Evolutionary conservation across 1,284 basidiomycete genomes (phyloP), one percentile per base, ranked within the genome.

Genomic region (Leccinum variabile): DNA sequence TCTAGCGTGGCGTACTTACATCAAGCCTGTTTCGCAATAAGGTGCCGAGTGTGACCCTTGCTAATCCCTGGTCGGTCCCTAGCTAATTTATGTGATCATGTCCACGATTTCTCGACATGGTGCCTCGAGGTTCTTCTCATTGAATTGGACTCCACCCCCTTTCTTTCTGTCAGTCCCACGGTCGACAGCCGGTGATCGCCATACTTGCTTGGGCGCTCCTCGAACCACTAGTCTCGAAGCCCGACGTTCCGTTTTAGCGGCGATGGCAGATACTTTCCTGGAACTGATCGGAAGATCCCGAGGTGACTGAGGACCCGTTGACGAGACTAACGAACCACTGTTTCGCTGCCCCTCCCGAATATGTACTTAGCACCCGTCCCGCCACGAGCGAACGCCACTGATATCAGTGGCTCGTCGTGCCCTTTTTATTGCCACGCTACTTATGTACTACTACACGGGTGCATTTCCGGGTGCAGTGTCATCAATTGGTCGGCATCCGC

Each of bases 101-200:
- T 46, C 18, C 18, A 18, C 9, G 41, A 46, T 46, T 46, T 46
- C 16, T 37, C 61, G 46, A 39, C 41, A 44, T 44, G n/a, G 41
- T 44, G n/a, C 41, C 41, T 44, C n/a, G 41, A 44, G 25, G 53
- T 30, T 61, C 14, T 25, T 28, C 30, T 35, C 28, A 14, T 67
- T 6, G 14, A 14, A 30, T 53, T 37, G 35, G 13, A 37, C 11
- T 33, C 33, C 33, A 37, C 35, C 35, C 35, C 13, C 35, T 37
- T 37, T 37, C 35, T 37, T 37, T 13, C 35, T 37, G 18, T 46
- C 44, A 22, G 44, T 46, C 18, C 33, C 25, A 16, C 10, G 46
- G 25, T 25, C 39, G 41, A 63, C 41, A 11, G 49, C 37, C 9
- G 35, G 14, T 37, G 35, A 22, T 46, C 22, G 22, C 14, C 56